Conservation (phyloP, 148 eudicot genomes). For the Cornus kousa region DNA sequence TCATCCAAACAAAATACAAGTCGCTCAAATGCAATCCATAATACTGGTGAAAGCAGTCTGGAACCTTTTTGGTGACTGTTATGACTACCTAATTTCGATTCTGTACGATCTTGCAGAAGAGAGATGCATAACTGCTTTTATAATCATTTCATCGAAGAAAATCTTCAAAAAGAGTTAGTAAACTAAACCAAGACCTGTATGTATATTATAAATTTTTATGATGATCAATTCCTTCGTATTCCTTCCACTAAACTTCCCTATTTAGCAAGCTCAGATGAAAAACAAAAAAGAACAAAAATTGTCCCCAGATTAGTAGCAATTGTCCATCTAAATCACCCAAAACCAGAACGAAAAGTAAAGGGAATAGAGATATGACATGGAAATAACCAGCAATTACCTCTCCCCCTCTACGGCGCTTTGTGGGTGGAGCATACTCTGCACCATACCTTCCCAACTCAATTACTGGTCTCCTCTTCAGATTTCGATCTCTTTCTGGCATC, state of each 20-base stretch:
- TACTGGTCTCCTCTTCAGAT: constrained; percentile 50
- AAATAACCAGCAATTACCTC: constrained; percentile 50
- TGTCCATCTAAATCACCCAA: background rate
- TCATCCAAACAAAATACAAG: background rate
- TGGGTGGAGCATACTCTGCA: constrained; percentile 53
- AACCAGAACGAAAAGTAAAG: background rate
- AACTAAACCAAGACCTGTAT: background rate
- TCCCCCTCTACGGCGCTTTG: constrained; percentile 90
- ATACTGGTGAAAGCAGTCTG: background rate
- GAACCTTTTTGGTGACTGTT: background rate
- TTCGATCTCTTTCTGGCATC: constrained; percentile 61
- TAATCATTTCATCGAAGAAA: background rate
- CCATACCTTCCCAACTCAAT: constrained; percentile 53
- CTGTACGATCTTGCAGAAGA: background rate
- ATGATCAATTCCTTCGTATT: background rate
- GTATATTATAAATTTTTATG: background rate
- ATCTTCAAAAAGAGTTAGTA: background rate
- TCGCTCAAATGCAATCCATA: background rate
- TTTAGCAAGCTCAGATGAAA: background rate
- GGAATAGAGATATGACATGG: background rate
- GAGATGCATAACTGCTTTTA: background rate
- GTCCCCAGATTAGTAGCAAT: background rate
- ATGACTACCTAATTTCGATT: background rate
- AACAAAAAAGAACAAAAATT: background rate
- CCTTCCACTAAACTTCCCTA: background rate